Evolutionary conservation across 2,329 filamentous ascomycete genomes (phyloP), one percentile per base, ranked within the genome.

Genomic region (Paramyrothecium sp.): DNA sequence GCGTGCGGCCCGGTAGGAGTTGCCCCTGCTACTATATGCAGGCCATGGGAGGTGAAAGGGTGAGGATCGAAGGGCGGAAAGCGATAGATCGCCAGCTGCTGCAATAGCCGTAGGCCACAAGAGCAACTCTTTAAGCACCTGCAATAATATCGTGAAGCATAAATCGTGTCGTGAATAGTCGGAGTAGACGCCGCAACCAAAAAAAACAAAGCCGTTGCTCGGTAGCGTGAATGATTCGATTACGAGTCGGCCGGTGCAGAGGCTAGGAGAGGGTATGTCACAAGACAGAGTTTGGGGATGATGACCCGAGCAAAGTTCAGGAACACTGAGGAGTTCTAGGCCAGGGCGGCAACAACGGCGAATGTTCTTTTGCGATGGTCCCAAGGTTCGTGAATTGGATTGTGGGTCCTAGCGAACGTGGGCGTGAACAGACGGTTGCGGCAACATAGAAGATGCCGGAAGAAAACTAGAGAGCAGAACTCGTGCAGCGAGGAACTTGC

Each of bases 21-120:
- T 26, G 34, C 46, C 56, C 56, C 58, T 47, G 41, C 41, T 44
- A 53, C 54, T 54, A 50, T 53, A 56, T 54, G 51, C 23, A 51
- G 47, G 38, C 38, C 38, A 44, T 44, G 38, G 38, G n/a, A 62
- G 57, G 55, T 56, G 41, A 46, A 54, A 60, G 54, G 26, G 44
- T 54, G 56, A 58, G 54, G 51, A 50, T 55, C 51, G 52, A 26
- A 48, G 41, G 49, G 54, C 53, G 44, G 56, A 41, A 33, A 56
- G 55, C n/a, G n/a, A 44, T 44, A 7, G 13, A 44, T 30, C 26
- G 26, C 26, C 5, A 10, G 10, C 26, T 30, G 26, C 26, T 30
- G 10, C 26, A 30, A 30, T 30, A 5, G 4, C 26, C 26, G 26
- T 10, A 30, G 26, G 26, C 10, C 26, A 30, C 5, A 10, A 30